Percentiles rank a stretch among this genome's conserved stretches.
These are phyloP conservation scores for Coemansia sp. DNA, from an alignment of 192 early-diverging fungal species.

Conservation along the genomic window DNA sequence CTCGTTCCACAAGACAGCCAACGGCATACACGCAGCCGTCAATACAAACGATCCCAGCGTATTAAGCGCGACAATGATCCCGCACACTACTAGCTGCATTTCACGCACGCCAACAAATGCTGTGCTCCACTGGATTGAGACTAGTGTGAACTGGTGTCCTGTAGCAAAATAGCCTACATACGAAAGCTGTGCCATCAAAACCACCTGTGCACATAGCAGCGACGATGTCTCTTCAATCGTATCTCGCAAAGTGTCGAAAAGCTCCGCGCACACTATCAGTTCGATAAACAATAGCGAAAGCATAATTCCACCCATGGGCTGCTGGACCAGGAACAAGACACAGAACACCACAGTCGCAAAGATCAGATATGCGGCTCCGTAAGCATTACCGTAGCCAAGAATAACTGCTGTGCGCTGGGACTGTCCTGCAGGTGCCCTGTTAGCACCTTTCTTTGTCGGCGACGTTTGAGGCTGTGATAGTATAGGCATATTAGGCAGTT, in stretches of 20 bases:
- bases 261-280: slow-evolving; percentile 50
- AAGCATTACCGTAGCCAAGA: slow-evolving; percentile 64
- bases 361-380: slow-evolving; percentile 68
- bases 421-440: neutral
- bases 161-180: slow-evolving; percentile 81
- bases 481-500: neutral
- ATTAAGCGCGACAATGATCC: slow-evolving; percentile 72
- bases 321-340: slow-evolving; percentile 68
- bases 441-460: neutral
- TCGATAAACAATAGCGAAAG: slow-evolving; percentile 51
- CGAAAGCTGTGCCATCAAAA: slow-evolving; percentile 56
- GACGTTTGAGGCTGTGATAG: neutral
- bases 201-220: slow-evolving; percentile 45
- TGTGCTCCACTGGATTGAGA: slow-evolving; percentile 88
- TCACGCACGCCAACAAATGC: slow-evolving; percentile 83
- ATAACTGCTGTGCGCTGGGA: slow-evolving; percentile 41
- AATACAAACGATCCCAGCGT: slow-evolving; percentile 67
- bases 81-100: slow-evolving; percentile 66
- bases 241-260: slow-evolving; percentile 52
- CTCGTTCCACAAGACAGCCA: slow-evolving; percentile 54
- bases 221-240: slow-evolving; percentile 5
- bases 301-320: slow-evolving; percentile 76
- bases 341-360: slow-evolving; percentile 63
- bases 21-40: slow-evolving; percentile 56
- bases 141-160: slow-evolving; percentile 87